Evolutionary conservation across 805 yeast species (phyloP), one percentile per base, ranked within the genome.

Genomic region (Sugiyamaella boreocaroliniensis): DNA sequence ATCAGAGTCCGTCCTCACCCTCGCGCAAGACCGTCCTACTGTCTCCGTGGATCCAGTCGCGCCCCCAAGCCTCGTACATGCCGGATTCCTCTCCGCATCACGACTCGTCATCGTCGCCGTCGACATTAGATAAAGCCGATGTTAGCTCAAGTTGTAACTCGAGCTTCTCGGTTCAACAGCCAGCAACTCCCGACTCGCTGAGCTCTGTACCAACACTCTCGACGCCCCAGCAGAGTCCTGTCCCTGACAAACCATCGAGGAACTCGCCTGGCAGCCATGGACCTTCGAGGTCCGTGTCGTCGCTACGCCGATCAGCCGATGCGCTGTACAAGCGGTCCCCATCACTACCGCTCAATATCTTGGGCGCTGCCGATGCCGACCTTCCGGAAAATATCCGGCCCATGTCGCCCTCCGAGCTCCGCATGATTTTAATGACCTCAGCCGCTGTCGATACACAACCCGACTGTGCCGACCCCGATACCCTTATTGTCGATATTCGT

Each of bases 401-500:
- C 37, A 32, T 32, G n/a, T 32, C 37, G 37, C 46, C 29, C 11
- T 10, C 34, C 6, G 15, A 43, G 46, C 34, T 43, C 46, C 14
- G 20, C 14, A 9, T 3, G 8, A 10, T n/a, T 19, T 14, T 15
- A 20, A 14, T 12, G 14, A 15, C 4, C 11, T 15, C 46, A 12
- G 8, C 9, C 29, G 46, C 29, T 43, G 46, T 10, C 15, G 14
- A 12, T 32, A 32, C n/a, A n/a, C n/a, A n/a, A n/a, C n/a, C 37
- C 37, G 26, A 22, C 26, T 22, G 26, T 22, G 6, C 26, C 26
- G 26, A 40, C n/a, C 40, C 40, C 16, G 51, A 47, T n/a, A 64
- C 63, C 42, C 59, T 87, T n/a, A 61, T 85, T 2, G 71, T 89
- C 14, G 98, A 90, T 65, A 83, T 86, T 10, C 72, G 98, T 51